Evolutionary conservation across 2,329 filamentous ascomycete species (phyloP).

Genomic region (Ophiocordyceps camponoti-leonardi): DNA sequence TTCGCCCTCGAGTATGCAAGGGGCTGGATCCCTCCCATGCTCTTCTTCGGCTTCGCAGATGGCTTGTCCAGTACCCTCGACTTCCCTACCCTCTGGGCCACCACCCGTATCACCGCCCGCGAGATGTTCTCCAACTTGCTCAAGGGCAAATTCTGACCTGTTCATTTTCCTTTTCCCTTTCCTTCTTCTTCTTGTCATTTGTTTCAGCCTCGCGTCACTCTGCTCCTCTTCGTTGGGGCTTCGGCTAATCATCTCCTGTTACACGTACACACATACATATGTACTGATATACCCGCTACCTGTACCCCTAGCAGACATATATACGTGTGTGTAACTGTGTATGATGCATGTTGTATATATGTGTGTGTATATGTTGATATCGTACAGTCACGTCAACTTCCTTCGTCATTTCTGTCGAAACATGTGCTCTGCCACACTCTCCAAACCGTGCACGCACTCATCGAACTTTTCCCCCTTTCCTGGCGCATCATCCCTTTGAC

Average conservation of each 20-base stretch:
- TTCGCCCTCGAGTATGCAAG: slow-evolving; percentile 73
- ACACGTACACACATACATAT: too few relatives aligned
- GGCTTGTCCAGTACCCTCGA: slow-evolving; percentile 66
- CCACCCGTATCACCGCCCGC: slow-evolving; percentile 52
- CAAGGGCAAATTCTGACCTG: slow-evolving; percentile 44
- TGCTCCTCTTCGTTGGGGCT: too few relatives aligned
- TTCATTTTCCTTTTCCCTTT: too few relatives aligned
- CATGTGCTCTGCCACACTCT: neutral
- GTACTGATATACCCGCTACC: too few relatives aligned
- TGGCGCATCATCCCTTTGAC: neutral
- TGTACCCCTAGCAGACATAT: too few relatives aligned
- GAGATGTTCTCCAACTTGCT: slow-evolving; percentile 63
- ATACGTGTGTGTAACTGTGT: too few relatives aligned
- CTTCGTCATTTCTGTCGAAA: neutral
- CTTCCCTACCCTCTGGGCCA: slow-evolving; percentile 69
- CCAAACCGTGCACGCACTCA: neutral
- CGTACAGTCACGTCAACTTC: neutral
- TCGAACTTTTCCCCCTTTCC: neutral
- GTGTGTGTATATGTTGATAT: neutral
- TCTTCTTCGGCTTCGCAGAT: slow-evolving; percentile 79
- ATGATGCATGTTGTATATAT: too few relatives aligned
- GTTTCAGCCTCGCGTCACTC: too few relatives aligned
- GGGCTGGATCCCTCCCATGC: slow-evolving; percentile 87
- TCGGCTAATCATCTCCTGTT: too few relatives aligned
- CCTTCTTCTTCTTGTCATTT: too few relatives aligned